A percentile compares a stretch with the other conserved stretches of the same genome.
Evolutionary conservation across 768 basidiomycete genomes (phyloP).

Genomic region (Suillus subluteus): DNA sequence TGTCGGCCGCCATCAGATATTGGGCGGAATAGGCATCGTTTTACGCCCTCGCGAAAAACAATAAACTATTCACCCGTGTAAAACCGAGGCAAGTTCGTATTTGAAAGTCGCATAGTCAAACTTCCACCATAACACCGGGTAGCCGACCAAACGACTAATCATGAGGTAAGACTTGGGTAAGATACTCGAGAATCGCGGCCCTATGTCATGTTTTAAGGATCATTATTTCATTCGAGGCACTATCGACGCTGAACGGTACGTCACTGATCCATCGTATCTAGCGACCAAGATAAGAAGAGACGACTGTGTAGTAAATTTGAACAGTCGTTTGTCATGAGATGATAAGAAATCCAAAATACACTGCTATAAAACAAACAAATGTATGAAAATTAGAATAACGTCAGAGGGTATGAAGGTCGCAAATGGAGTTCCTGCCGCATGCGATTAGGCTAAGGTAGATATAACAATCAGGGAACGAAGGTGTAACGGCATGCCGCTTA

Average conservation of each 20-base stretch:
- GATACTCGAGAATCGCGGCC: neutral
- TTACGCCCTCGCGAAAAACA: neutral
- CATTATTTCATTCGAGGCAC: constrained; percentile 6
- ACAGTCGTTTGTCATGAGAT: constrained; percentile 2
- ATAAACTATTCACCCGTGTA: neutral
- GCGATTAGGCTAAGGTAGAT: neutral
- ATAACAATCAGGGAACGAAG: neutral
- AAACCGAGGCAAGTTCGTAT: neutral
- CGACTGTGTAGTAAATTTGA: neutral
- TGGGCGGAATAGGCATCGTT: neutral
- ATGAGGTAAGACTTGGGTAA: constrained; percentile 1
- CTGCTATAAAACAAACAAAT: neutral
- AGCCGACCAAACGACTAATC: neutral
- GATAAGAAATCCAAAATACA: neutral
- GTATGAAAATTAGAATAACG: neutral
- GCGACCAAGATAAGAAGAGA: neutral
- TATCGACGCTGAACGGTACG: constrained; percentile 2
- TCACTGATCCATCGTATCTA: neutral
- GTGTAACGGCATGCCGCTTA: neutral
- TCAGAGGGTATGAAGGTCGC: constrained; percentile 1
- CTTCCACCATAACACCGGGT: neutral
- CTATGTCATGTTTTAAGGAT: neutral
- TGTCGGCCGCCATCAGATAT: no score
- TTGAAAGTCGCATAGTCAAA: neutral
- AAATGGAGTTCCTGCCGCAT: constrained; percentile 6